A percentile compares a stretch with the other conserved stretches of the same genome.
Evolutionary conservation across 208 protist species (phyloP).

Genomic region (Angomonas desouzai): DNA sequence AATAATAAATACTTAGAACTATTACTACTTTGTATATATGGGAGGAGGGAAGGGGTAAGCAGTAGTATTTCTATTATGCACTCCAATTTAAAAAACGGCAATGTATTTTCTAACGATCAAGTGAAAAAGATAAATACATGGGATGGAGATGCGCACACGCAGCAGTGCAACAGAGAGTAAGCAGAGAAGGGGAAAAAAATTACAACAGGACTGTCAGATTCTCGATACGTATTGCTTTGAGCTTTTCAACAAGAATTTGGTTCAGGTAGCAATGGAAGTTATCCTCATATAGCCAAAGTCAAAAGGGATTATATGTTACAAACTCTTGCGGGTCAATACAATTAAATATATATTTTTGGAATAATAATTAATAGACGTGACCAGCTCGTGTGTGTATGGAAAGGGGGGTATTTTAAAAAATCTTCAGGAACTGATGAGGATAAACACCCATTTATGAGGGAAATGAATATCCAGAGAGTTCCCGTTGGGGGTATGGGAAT

Average conservation of each 20-base stretch:
- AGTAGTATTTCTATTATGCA: too few species aligned
- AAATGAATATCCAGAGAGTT: slow-evolving; percentile 39
- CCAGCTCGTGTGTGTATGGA: slow-evolving; percentile 15
- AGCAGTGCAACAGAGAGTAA: slow-evolving; percentile 1
- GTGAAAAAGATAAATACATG: neutral
- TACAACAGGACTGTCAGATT: slow-evolving; percentile 23
- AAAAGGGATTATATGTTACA: neutral
- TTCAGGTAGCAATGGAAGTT: slow-evolving; percentile 9
- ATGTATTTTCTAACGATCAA: neutral
- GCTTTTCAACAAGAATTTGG: slow-evolving; percentile 13
- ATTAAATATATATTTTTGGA: slow-evolving; percentile 13
- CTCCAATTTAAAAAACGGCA: too few species aligned
- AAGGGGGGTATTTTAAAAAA: neutral
- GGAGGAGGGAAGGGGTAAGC: too few species aligned
- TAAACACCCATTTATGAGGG: slow-evolving; percentile 17
- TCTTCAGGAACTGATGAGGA: slow-evolving; percentile 52
- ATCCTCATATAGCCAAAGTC: slow-evolving; percentile 8
- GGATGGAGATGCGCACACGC: neutral
- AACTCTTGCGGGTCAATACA: slow-evolving; percentile 36
- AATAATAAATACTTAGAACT: slow-evolving; percentile 6
- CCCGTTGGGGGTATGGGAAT: slow-evolving; percentile 15
- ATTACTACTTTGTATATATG: slow-evolving; percentile 13
- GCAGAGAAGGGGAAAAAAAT: neutral
- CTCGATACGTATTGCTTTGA: slow-evolving; percentile 35
- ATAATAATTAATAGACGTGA: slow-evolving; percentile 29